A percentile compares a stretch with the other conserved stretches of the same genome.
Conservation (phyloP, 1,284 basidiomycete genomes). For the Prillingera fragicola region DNA sequence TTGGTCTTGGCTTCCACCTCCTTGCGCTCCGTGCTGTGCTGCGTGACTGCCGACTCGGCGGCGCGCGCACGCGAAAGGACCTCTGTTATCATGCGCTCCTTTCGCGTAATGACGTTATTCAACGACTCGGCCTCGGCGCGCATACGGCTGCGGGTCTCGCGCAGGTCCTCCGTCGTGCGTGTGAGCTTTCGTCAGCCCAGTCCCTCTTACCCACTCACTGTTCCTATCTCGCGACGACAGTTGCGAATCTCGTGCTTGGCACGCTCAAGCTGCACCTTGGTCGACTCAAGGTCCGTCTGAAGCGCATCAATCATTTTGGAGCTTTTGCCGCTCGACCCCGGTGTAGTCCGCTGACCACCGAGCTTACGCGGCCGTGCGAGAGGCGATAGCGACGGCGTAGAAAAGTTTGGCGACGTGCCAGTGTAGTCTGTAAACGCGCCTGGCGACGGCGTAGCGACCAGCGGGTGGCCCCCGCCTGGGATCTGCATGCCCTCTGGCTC, state of each 20-base stretch:
- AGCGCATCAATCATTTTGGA: slow-evolving; percentile 41
- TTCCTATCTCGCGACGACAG: slow-evolving; percentile 32
- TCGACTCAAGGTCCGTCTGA: slow-evolving; percentile 37
- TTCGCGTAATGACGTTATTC: slow-evolving; percentile 42
- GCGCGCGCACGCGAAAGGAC: slow-evolving; percentile 41
- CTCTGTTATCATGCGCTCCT: slow-evolving; percentile 44
- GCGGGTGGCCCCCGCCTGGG: too few species aligned
- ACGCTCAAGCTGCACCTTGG: slow-evolving; percentile 35
- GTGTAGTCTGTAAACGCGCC: too few species aligned
- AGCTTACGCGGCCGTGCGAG: too few species aligned
- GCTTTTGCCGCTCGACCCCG: slow-evolving; percentile 26
- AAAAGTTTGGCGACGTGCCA: too few species aligned
- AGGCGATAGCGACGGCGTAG: too few species aligned
- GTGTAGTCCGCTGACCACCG: background rate
- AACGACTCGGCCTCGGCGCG: slow-evolving; percentile 41
- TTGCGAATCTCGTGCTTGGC: slow-evolving; percentile 35
- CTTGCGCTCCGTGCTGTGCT: slow-evolving; percentile 33
- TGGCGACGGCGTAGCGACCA: too few species aligned
- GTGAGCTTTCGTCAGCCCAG: slow-evolving; percentile 29
- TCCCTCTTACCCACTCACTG: slow-evolving; percentile 21
- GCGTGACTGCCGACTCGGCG: slow-evolving; percentile 34
- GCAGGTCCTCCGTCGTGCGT: slow-evolving; percentile 43
- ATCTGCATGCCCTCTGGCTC: too few species aligned
- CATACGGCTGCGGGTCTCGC: slow-evolving; percentile 44
- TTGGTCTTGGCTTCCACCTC: slow-evolving; percentile 36